Base-by-base conservation (phyloP, 441 rosid genomes). In the Pelargonium cotyledonis region DNA sequence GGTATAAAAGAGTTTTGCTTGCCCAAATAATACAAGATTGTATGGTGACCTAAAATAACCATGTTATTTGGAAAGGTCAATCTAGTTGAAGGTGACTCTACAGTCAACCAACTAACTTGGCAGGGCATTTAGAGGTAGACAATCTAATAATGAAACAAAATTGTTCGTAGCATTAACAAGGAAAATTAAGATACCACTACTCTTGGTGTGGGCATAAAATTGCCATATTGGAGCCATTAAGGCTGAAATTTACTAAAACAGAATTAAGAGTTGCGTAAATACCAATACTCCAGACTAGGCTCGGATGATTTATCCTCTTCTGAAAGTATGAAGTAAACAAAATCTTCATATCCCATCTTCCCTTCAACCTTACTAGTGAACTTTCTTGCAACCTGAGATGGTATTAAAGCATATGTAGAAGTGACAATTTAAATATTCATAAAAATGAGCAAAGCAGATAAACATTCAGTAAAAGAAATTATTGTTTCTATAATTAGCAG, bases 261-360 rank as follows among this genome's bases (percentile, higher is more conserved):
- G 19, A 67, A 58, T 35, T 69, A 72, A 31, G 71, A 66, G 43
- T 5, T 53, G 21, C 15, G 69, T 19, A 49, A 75, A 80, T 74
- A 86, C 99, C 99, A 95, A 82, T 88, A 95, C 79, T 95, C 99
- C 47, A 95, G 97, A 81, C 98, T 89, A 67, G 97, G 97, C 73
- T 83, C 95, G 18, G 99, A 88, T 77, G 98, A 87, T 81, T 95
- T 95, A 71, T 95, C 99, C 84, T 95, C 99, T 83, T 95, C 99
- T 0, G 99, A 85, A 61, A 92, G 84, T 76, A 95, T 95, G 80
- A 95, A 95, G 84, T 90, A 90, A 51, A 92, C 98, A 77, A 95
- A 95, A 80, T 95, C 99, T 85, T 95, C 98, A 83, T 95, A 95
- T 51, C 99, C 92, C 97, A 95, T 95, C 80, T 95, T 95, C 72